A percentile compares a stretch with the other conserved stretches of the same genome.
phyloP scores from a whole-genome alignment of 257 asterid species.

The Rubia yunnanensis region DNA sequence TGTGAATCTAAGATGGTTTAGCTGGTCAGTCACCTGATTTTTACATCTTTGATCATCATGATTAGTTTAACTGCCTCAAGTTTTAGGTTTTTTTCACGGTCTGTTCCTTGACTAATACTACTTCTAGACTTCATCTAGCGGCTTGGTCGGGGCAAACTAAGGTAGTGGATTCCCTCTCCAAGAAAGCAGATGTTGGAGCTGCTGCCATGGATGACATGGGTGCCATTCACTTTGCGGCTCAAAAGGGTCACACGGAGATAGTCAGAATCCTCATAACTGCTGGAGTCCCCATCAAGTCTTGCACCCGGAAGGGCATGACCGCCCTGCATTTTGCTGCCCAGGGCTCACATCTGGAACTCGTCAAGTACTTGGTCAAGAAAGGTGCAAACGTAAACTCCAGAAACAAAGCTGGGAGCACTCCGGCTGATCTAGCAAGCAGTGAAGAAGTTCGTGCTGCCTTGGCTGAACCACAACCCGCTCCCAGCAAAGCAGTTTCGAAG shows the following conservation, averaged over 20 bases:
- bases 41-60: neutral
- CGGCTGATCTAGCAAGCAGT: constrained; percentile 62
- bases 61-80: neutral
- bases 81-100: neutral
- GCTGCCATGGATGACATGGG: constrained; percentile 99
- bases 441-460: constrained; percentile 51
- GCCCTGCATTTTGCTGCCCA: constrained; percentile 92
- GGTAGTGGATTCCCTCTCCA: constrained; percentile 62
- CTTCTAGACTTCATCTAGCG: constrained; percentile 80
- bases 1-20: neutral
- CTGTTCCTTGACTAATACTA: constrained; percentile 15
- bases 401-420: constrained; percentile 78
- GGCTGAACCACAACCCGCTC: constrained; percentile 29
- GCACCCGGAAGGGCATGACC: constrained; percentile 81
- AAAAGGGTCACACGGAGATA: constrained; percentile 79
- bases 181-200: constrained; percentile 87
- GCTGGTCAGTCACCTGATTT: neutral
- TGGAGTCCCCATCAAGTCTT: constrained; percentile 64
- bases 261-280: constrained; percentile 48
- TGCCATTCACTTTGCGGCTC: constrained; percentile 94
- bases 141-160: constrained; percentile 91
- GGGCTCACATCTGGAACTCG: constrained; percentile 69
- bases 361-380: constrained; percentile 69
- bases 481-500: constrained; percentile 18
- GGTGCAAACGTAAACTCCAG: constrained; percentile 47